Base-by-base conservation (phyloP, 768 basidiomycete genomes). In the Xerocomus potaroensis region DNA sequence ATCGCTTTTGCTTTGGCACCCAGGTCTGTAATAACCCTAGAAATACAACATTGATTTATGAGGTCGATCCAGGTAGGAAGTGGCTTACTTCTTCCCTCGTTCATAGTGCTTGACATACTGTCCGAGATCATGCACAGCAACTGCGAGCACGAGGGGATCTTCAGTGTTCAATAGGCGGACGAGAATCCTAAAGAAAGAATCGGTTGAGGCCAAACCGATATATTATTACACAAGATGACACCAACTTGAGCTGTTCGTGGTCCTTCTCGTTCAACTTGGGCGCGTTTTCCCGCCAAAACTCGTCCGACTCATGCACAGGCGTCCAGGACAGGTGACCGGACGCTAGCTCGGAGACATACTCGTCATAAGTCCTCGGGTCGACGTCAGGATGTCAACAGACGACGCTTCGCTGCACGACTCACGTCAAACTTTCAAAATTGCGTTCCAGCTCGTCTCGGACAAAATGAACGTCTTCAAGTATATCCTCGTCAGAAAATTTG, bases 261-360 rank as follows among this genome's bases (percentile, higher is more conserved):
- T 91, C 86, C 44, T 79, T 81, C 51, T 97, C 93, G 54, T 92
- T 90, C 34, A 98, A 69, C 61, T 81, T 91, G 7, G 73, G 69
- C 5, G 88, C 93, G 61, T 98, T 97, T 71, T 94, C 92, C 61
- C 87, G 90, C 96, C 96, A 99, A 71, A 99, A 99, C 29, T 91
- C 83, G 50, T 97, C 95, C 2, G 90, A 94, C 61, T 93, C 90
- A 60, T 99, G 96, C 9, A 91, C 88, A 11, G 95, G 94, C 5
- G 90, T 84, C 96, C 96, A 98, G 6, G 91, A 87, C 21, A 98
- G 70, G 63, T 92, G 91, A 2, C 94, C 93, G 5, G 88, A 90
- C 15, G 81, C 72, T 24, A 99, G 71, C 64, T 98, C 95, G 0
- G 91, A 93, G 10, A 78, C 80, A 61, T 97, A 99, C 67, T 97